phyloP scores from a whole-genome alignment of 139 green algal genomes.

The Micromonas pusilla region DNA sequence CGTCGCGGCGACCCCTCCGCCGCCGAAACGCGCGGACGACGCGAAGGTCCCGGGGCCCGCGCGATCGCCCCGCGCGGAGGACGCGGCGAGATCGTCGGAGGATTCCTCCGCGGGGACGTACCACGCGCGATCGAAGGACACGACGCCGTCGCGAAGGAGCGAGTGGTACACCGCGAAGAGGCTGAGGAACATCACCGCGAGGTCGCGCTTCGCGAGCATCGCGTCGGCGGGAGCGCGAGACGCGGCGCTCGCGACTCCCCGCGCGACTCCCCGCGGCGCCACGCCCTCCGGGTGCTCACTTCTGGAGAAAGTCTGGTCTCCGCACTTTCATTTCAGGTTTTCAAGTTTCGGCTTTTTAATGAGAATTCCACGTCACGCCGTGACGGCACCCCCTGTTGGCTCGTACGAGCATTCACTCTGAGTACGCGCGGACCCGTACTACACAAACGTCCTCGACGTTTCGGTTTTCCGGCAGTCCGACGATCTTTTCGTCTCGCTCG shows the following conservation, averaged over 20 bases:
- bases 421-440: neutral
- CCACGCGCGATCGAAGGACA: conserved; percentile 71
- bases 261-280: neutral
- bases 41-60: too few relatives aligned
- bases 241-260: neutral
- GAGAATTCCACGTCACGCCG: neutral
- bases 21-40: too few relatives aligned
- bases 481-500: too few relatives aligned
- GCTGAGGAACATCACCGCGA: conserved; percentile 68
- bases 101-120: conserved; percentile 29
- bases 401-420: neutral
- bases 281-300: too few relatives aligned
- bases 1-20: too few relatives aligned
- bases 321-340: too few relatives aligned
- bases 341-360: neutral
- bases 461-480: too few relatives aligned
- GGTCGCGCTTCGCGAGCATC: conserved; percentile 54
- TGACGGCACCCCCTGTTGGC: neutral
- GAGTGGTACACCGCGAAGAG: conserved; percentile 66
- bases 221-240: conserved; percentile 23
- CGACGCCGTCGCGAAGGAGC: conserved; percentile 68
- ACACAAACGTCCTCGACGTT: too few relatives aligned
- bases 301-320: too few relatives aligned
- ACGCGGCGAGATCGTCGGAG: too few relatives aligned
- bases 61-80: too few relatives aligned